Base-by-base conservation (phyloP, 2,329 filamentous ascomycete species). In the Uncinocarpus reesii region DNA sequence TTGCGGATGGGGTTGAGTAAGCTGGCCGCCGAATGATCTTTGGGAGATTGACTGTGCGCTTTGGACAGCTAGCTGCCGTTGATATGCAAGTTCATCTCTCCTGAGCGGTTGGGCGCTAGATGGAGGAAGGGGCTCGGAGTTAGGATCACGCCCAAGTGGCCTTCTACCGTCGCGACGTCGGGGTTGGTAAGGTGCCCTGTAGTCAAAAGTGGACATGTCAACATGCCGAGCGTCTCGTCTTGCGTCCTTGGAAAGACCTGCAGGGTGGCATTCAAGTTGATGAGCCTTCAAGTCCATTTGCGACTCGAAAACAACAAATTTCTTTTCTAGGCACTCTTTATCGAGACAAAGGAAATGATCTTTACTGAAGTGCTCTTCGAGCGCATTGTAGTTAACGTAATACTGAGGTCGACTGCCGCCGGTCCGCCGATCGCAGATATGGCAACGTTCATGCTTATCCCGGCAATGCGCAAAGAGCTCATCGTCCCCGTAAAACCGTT, bases 241-340 rank as follows among this genome's bases (percentile, higher is more conserved):
- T 1, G 84, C 81, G 56, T 90, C 84, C 60, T 94, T 95, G 7
- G 87, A 86, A 20, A 93, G 65, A 0, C 82, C 79, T 56, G 81
- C 80, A 0, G 82, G 86, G 62, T 98, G 92, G 47, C 82, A 78
- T 57, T 84, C 83, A 7, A 98, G 69, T 63, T 94, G 86, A 67
- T 98, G 92, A 2, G 84, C 92, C 64, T 96, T 94, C 40, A 98
- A 70, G 60, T 98, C 92, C 73, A 98, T 81, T 60, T 95, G 86
- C 0, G 88, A 89, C 48, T 87, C 86, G 57, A 98, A 98, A 0
- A 96, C 92, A 24, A 96, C 84, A 62, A 96, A 95, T 63, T 95
- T 96, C 77, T 95, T 95, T 58, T 96, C 92, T 60, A 92, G 64
- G 60, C 92, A 98, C 61, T 95, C 89, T 47, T 77, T 75, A 58